Evolutionary conservation across 129 eudicot species (phyloP).

Genomic region (Calendula officinalis): DNA sequence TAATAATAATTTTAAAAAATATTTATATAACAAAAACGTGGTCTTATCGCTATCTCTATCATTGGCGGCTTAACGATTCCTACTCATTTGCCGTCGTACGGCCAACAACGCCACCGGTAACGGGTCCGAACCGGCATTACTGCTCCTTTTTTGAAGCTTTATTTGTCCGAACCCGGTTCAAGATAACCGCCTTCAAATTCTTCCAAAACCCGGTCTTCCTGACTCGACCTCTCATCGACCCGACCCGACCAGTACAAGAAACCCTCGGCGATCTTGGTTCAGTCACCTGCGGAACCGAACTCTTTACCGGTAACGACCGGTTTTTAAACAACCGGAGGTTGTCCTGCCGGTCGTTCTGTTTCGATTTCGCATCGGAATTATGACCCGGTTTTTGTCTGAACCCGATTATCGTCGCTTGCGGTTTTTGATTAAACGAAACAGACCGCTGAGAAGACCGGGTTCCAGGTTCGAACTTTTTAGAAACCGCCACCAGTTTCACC

Average conservation of each 20-base stretch:
- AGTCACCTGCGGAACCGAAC: slow-evolving; percentile 15
- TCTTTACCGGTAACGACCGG: slow-evolving; percentile 47
- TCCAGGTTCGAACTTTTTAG: slow-evolving; percentile 30
- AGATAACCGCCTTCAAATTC: slow-evolving; percentile 26
- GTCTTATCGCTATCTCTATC: slow-evolving; percentile 20
- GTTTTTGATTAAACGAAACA: slow-evolving; percentile 31
- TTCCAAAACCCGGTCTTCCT: slow-evolving; percentile 44
- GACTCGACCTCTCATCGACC: slow-evolving; percentile 32
- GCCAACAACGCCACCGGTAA: slow-evolving; percentile 12
- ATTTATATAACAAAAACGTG: slow-evolving; percentile 1
- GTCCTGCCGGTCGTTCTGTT: slow-evolving; percentile 21
- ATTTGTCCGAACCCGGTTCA: slow-evolving; percentile 31
- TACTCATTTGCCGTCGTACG: not conserved
- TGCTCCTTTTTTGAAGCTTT: not conserved
- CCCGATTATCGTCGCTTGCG: slow-evolving; percentile 39
- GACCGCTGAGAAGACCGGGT: slow-evolving; percentile 37
- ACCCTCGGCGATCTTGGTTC: slow-evolving; percentile 64
- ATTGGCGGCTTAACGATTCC: slow-evolving; percentile 13
- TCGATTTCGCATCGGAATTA: slow-evolving; percentile 1
- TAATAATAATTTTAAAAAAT: not conserved
- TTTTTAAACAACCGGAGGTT: slow-evolving; percentile 33
- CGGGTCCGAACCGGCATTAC: slow-evolving; percentile 1
- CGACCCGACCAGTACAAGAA: slow-evolving; percentile 56
- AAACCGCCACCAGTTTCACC: slow-evolving; percentile 32
- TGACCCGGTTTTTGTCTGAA: slow-evolving; percentile 33